These are phyloP conservation scores for Tuber magnatum DNA, from an alignment of 495 filamentous ascomycete species.

Conservation along the genomic window DNA sequence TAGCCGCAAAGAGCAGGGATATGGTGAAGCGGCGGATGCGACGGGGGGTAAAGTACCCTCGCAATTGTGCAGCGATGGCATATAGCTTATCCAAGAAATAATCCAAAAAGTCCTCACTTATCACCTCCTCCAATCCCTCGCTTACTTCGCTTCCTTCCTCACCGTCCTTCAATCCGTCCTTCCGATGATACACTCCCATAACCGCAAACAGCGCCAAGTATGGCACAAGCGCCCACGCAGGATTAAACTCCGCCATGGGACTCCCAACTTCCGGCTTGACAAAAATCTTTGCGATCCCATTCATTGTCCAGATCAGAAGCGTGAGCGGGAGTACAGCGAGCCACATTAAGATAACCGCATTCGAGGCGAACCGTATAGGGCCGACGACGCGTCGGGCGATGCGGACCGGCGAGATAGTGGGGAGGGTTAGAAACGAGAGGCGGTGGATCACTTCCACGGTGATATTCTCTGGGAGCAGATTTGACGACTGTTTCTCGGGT, in stretches of 20 bases:
- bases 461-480: neutral
- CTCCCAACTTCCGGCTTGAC: neutral
- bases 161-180: conserved; percentile 6
- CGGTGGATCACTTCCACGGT: neutral
- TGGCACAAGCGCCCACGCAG: neutral
- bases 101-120: neutral
- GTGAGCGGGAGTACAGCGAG: neutral
- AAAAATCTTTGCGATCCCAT: neutral
- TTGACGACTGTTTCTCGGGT: neutral
- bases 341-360: neutral
- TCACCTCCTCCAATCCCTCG: neutral
- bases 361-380: neutral
- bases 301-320: neutral
- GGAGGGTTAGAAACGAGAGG: neutral
- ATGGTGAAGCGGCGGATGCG: conserved; percentile 14
- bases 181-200: conserved; percentile 14
- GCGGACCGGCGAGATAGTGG: neutral
- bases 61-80: conserved; percentile 3
- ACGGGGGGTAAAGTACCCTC: conserved; percentile 8
- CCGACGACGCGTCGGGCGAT: neutral
- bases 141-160: neutral
- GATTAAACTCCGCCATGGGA: neutral
- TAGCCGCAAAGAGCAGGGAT: conserved; percentile 11
- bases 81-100: conserved; percentile 1
- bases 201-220: conserved; percentile 11